Evolutionary conservation across 768 basidiomycete genomes (phyloP).

Genomic region (Suillus weaverae): DNA sequence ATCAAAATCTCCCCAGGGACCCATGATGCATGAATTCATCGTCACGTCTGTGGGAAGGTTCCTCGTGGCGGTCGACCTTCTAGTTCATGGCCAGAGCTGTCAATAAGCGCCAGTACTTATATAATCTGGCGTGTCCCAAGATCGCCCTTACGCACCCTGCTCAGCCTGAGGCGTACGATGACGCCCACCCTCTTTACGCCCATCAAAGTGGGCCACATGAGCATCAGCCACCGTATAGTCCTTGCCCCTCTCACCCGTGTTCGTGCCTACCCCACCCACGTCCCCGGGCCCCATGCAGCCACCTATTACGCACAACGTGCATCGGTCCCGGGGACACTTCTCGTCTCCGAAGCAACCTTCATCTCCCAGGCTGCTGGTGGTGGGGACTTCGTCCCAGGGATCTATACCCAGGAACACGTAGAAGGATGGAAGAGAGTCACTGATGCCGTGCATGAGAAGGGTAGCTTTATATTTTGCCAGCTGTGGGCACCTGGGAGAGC

Average conservation of each 20-base stretch:
- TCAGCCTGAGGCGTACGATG: background rate
- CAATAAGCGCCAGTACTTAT: too few relatives aligned
- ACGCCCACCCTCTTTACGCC: constrained; percentile 32
- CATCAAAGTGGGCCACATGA: constrained; percentile 29
- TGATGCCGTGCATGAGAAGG: constrained; percentile 44
- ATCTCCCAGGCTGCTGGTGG: constrained; percentile 35
- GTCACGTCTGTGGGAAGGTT: too few relatives aligned
- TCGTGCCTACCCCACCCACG: constrained; percentile 25
- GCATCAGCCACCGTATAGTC: constrained; percentile 36
- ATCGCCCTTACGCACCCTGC: too few relatives aligned
- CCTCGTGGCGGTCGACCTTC: too few relatives aligned
- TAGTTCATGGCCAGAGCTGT: too few relatives aligned
- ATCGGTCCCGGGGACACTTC: constrained; percentile 38
- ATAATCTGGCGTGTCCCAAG: too few relatives aligned
- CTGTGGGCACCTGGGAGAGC: constrained; percentile 46
- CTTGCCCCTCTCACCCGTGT: constrained; percentile 38
- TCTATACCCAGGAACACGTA: constrained; percentile 51
- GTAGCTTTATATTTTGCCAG: constrained; percentile 44
- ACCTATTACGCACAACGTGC: constrained; percentile 41
- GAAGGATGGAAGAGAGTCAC: constrained; percentile 52
- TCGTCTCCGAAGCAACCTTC: constrained; percentile 48
- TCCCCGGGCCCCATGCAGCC: constrained; percentile 32
- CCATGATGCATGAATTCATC: too few relatives aligned
- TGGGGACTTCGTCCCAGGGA: constrained; percentile 43
- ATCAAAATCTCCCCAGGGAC: too few relatives aligned